Evolutionary conservation across 139 green algal species (phyloP).

Genomic region (Chlorella sp.): DNA sequence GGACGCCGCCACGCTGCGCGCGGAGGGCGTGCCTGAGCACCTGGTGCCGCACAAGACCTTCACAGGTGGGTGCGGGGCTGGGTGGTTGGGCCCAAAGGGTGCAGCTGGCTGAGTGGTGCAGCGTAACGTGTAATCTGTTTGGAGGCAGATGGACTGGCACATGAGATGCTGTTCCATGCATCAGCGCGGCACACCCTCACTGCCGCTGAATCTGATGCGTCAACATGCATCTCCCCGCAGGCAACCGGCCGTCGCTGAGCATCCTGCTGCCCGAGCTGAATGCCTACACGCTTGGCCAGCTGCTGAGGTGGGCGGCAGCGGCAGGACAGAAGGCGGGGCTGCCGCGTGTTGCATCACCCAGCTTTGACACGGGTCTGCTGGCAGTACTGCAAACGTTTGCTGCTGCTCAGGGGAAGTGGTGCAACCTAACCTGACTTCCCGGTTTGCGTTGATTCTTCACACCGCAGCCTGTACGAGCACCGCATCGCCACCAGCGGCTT

Average conservation of each 20-base stretch:
- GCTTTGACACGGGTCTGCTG: too few relatives aligned
- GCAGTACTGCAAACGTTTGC: too few relatives aligned
- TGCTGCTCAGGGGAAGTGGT: too few relatives aligned
- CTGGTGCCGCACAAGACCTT: constrained; percentile 96
- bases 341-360: background rate
- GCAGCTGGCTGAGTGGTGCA: background rate
- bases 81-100: background rate
- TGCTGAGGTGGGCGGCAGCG: constrained; percentile 71
- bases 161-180: too few relatives aligned
- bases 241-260: constrained; percentile 93
- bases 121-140: background rate
- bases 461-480: constrained; percentile 93
- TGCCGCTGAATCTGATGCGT: too few relatives aligned
- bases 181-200: too few relatives aligned
- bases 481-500: constrained; percentile 96
- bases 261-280: constrained; percentile 94
- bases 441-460: too few relatives aligned
- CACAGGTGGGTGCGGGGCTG: constrained; percentile 20
- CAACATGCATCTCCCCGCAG: constrained; percentile 40
- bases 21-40: constrained; percentile 85
- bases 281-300: constrained; percentile 94
- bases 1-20: constrained; percentile 81
- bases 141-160: too few relatives aligned
- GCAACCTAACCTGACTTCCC: too few relatives aligned
- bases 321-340: background rate